Evolutionary conservation across 371 early-diverging fungal species (phyloP).

Genomic region (Chytridium lagenaria): DNA sequence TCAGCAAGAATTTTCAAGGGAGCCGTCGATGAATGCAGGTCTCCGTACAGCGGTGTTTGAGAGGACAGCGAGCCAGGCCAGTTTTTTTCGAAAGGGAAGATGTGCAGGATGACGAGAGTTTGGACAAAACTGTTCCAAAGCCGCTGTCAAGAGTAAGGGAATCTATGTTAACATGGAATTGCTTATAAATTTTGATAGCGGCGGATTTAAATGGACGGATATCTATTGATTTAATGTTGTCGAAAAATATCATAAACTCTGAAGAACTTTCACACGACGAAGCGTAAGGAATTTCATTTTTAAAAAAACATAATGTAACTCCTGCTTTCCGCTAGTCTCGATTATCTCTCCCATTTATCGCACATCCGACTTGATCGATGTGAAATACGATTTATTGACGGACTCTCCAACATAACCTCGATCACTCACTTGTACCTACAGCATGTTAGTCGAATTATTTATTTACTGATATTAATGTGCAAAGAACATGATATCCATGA

Average conservation of each 20-base stretch:
- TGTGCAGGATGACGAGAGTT: not conserved
- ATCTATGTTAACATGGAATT: no score
- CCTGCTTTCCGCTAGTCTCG: not conserved
- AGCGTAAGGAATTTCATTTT: constrained; percentile 9
- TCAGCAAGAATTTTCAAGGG: no score
- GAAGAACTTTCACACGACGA: not conserved
- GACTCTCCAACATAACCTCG: not conserved
- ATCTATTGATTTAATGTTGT: not conserved
- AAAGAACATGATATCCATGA: constrained; percentile 8
- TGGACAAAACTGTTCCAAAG: no score
- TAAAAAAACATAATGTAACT: not conserved
- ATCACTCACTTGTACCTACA: constrained; percentile 20
- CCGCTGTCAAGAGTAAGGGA: no score
- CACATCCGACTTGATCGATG: constrained; percentile 19
- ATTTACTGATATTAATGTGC: no score
- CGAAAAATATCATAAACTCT: constrained; percentile 6
- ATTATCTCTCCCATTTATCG: constrained; percentile 2
- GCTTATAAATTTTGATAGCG: not conserved
- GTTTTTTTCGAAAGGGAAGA: no score
- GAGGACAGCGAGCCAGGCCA: no score
- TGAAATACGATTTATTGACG: not conserved
- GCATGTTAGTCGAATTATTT: not conserved
- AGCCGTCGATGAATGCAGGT: no score
- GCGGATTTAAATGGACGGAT: constrained; percentile 9
- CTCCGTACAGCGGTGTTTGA: no score